Percentiles rank a stretch among this genome's conserved stretches.
Evolutionary conservation across 2,329 filamentous ascomycete species (phyloP).

Genomic region (Aureobasidium sp.): DNA sequence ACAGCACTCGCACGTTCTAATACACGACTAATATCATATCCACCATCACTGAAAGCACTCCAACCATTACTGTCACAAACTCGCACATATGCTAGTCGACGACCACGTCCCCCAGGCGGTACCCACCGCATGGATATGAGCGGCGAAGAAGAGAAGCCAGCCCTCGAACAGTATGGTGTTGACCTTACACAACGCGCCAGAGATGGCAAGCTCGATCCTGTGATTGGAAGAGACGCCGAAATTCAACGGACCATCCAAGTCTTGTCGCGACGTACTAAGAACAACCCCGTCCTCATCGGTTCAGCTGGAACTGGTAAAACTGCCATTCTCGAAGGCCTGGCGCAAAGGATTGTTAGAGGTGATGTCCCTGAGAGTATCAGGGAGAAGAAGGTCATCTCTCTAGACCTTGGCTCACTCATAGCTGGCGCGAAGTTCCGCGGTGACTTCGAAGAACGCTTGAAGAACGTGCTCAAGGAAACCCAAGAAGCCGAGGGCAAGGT

Average conservation of each 20-base stretch:
- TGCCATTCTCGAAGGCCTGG: constrained; percentile 82
- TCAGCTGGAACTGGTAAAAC: constrained; percentile 90
- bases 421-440: constrained; percentile 93
- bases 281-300: constrained; percentile 91
- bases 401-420: constrained; percentile 88
- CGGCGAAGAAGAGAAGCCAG: constrained; percentile 67
- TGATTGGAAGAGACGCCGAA: constrained; percentile 85
- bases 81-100: constrained; percentile 40
- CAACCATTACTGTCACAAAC: constrained; percentile 15
- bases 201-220: constrained; percentile 87
- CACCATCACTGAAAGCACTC: neutral
- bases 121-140: constrained; percentile 91
- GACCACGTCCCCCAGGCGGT: constrained; percentile 80
- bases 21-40: neutral
- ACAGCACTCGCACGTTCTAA: neutral
- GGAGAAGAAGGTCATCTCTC: constrained; percentile 77
- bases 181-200: constrained; percentile 80
- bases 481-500: constrained; percentile 81
- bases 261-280: constrained; percentile 85
- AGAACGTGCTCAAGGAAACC: constrained; percentile 84
- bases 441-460: constrained; percentile 91
- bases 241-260: constrained; percentile 94
- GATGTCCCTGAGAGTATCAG: constrained; percentile 96
- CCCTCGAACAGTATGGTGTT: constrained; percentile 82
- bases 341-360: constrained; percentile 79